Percentiles rank a stretch among this genome's conserved stretches.
Evolutionary conservation across 371 early-diverging fungal genomes (phyloP).

Genomic region (Circinella minor): DNA sequence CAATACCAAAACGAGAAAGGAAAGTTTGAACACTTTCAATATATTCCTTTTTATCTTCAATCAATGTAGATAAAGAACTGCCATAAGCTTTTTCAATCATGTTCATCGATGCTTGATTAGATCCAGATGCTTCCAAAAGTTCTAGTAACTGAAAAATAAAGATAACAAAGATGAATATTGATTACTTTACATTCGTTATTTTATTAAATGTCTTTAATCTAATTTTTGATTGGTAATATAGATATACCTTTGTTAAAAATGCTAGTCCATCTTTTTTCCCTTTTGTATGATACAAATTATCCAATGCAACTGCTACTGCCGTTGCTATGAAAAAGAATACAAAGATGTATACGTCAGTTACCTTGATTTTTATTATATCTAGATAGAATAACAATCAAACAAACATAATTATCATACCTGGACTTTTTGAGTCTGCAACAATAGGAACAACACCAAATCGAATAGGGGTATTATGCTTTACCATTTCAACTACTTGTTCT

Average conservation of each 20-base stretch:
- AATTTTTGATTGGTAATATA: neutral
- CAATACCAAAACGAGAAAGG: slow-evolving; percentile 41
- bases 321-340: slow-evolving; percentile 24
- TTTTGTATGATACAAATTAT: slow-evolving; percentile 43
- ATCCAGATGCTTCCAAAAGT: neutral
- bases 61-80: neutral
- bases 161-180: neutral
- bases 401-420: slow-evolving; percentile 20
- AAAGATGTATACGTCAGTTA: no score
- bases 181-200: no score
- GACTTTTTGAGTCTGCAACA: slow-evolving; percentile 35
- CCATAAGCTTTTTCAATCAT: slow-evolving; percentile 13
- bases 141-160: slow-evolving; percentile 10
- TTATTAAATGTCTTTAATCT: neutral
- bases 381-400: no score
- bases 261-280: slow-evolving; percentile 32
- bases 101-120: slow-evolving; percentile 4
- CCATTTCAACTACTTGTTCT: slow-evolving; percentile 58
- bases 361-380: no score
- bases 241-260: slow-evolving; percentile 44
- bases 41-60: slow-evolving; percentile 21
- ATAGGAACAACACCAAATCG: slow-evolving; percentile 84
- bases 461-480: slow-evolving; percentile 76
- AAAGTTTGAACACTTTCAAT: slow-evolving; percentile 24
- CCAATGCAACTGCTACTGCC: slow-evolving; percentile 49